Evolutionary conservation across 1,139 yeast genomes (phyloP), one percentile per base, ranked within the genome.

Genomic region (Hyphopichia khmerensis): DNA sequence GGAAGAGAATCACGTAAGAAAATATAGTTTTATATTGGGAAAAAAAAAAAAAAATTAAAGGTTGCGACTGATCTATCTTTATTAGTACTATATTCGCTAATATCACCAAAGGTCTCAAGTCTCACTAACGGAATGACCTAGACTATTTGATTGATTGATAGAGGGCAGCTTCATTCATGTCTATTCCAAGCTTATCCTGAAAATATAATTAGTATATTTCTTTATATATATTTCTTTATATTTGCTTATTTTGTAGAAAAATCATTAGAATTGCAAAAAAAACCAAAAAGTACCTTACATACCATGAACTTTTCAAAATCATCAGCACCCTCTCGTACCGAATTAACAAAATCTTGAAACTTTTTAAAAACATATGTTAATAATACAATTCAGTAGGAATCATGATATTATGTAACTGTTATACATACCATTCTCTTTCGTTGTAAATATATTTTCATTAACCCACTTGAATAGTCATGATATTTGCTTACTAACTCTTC

Each of bases 391-490:
- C 5, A 17, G 30, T 27, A 27, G 11, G 13, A 11, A 27, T 10
- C 30, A 11, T n/a, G n/a, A n/a, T n/a, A n/a, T n/a, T n/a, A n/a
- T n/a, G n/a, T n/a, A n/a, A n/a, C n/a, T 21, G 24, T 6, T 21
- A 21, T n/a, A 42, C 48, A 9, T 41, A 43, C 48, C 35, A 45
- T 30, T 30, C 33, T 41, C 33, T 40, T 43, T 33, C 48, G 36
- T 30, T 43, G 38, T 17, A 18, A 16, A 24, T 39, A 43, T 8
- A 40, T 35, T 16, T 31, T 23, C 26, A 41, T 39, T 16, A 45
- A 39, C 13, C 18, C 29, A 14, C 18, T 41, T 2, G 40, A 34
- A 21, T 43, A 32, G n/a, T 16, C 29, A 21, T 35, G 37, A 32
- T 31, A 21, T 30, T 37, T 35, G 4, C 41, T 36, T 9, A 48